A percentile compares a stretch with the other conserved stretches of the same genome.
Evolutionary conservation across 2,329 filamentous ascomycete species (phyloP).

Genomic region (Monosporascus sp.): DNA sequence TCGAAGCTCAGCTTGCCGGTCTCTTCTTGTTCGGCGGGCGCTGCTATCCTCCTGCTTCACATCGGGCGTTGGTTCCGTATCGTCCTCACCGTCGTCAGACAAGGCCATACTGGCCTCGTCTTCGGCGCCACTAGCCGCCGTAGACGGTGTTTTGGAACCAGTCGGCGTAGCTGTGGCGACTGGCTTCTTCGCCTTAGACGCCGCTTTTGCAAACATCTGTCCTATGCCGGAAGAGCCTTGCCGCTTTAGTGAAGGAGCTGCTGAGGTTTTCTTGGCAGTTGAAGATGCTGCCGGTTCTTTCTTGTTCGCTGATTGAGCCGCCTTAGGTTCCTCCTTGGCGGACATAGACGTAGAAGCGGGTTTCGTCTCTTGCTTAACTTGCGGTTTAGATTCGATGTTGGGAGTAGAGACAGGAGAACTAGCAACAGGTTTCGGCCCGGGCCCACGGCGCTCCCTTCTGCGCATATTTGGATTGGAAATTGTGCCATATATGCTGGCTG

Average conservation of each 20-base stretch:
- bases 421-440: slow-evolving; percentile 18
- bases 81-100: slow-evolving; percentile 30
- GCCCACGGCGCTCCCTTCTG: slow-evolving; percentile 39
- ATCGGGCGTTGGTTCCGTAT: slow-evolving; percentile 18
- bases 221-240: slow-evolving; percentile 28
- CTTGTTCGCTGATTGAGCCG: slow-evolving; percentile 17
- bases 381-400: slow-evolving; percentile 16
- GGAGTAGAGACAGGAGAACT: slow-evolving; percentile 21
- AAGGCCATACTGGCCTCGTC: slow-evolving; percentile 19
- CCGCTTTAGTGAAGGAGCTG: slow-evolving; percentile 45
- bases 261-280: slow-evolving; percentile 34
- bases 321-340: slow-evolving; percentile 33
- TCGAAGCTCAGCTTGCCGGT: slow-evolving; percentile 24
- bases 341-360: slow-evolving; percentile 10
- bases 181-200: slow-evolving; percentile 27
- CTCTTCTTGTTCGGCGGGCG: slow-evolving; percentile 18
- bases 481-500: slow-evolving; percentile 61
- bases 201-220: slow-evolving; percentile 29
- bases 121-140: slow-evolving; percentile 11
- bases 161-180: slow-evolving; percentile 7
- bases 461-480: slow-evolving; percentile 69
- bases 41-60: slow-evolving; percentile 15
- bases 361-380: slow-evolving; percentile 32
- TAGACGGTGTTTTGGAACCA: slow-evolving; percentile 7
- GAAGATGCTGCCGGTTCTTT: slow-evolving; percentile 25